Evolutionary conservation across 306 rosid species (phyloP), one percentile per base, ranked within the genome.

Genomic region (Hylodesmum podocarpum): DNA sequence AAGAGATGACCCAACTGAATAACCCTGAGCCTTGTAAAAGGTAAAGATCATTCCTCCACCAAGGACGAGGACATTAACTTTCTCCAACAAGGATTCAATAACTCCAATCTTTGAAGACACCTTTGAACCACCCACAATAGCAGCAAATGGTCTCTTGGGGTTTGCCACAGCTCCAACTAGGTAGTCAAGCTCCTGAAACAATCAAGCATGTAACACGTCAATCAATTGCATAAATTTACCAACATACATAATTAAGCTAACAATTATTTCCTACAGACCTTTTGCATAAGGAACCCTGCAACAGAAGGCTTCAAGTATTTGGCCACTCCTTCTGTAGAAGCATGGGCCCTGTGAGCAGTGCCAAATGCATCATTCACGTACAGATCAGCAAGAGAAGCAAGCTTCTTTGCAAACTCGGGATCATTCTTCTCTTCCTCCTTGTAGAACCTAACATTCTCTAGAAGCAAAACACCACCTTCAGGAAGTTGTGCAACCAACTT

Each of bases 391-490:
- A 94, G 97, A 37, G 96, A 86, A 80, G 98, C 97, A 40, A 94
- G 80, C 91, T 94, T 89, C 91, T 90, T 90, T 36, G 98, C 88
- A 41, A 82, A 94, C 51, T 90, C 98, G 8, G 98, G 97, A 61
- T 91, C 97, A 9, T 94, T 94, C 92, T 94, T 94, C 91, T 94
- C 98, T 83, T 94, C 98, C 81, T 94, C 98, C 85, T 88, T 91
- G 87, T 91, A 41, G 83, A 94, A 94, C 82, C 98, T 85, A 72
- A 90, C 96, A 81, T 94, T 94, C 89, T 94, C 98, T 14, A 94
- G 91, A n/a, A 94, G 97, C 72, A 94, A 85, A 66, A 90, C 95
- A 50, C 97, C 98, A 39, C 98, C 98, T 66, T 94, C 96, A 1
- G 91, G 91, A 80, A 82, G 40, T 79, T 61, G 75, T 73, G 89